Evolutionary conservation across 139 green algal genomes (phyloP).

Genomic region (Chlamydomonas eustigma): DNA sequence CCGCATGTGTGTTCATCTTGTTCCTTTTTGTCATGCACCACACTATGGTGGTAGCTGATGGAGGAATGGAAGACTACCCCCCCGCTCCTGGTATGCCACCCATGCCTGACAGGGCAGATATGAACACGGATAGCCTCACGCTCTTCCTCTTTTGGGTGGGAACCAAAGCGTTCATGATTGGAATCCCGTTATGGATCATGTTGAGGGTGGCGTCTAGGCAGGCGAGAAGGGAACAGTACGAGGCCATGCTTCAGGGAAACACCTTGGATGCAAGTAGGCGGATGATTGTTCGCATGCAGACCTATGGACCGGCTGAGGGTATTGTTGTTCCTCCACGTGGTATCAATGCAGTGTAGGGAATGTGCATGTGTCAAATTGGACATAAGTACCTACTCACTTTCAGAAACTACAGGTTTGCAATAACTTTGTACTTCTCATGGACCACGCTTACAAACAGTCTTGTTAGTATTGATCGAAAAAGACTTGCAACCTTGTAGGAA

Average conservation of each 20-base stretch:
- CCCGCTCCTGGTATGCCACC: not conserved
- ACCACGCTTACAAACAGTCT: no score
- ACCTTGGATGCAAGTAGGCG: not conserved
- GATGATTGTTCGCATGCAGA: slow-evolving; percentile 23
- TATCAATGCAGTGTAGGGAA: not conserved
- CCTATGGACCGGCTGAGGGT: not conserved
- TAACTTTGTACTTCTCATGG: no score
- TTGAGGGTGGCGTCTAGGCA: slow-evolving; percentile 21
- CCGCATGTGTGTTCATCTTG: slow-evolving; percentile 14
- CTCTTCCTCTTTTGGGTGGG: slow-evolving; percentile 39
- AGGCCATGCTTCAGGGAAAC: slow-evolving; percentile 30
- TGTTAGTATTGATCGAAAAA: no score
- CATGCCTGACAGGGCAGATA: not conserved
- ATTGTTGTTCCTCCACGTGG: not conserved
- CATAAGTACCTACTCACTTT: no score
- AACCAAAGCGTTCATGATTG: slow-evolving; percentile 42
- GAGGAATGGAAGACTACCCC: not conserved
- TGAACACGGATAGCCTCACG: not conserved
- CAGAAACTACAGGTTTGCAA: no score
- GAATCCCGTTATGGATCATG: slow-evolving; percentile 32
- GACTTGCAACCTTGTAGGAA: no score
- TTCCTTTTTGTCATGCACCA: slow-evolving; percentile 37
- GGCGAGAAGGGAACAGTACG: slow-evolving; percentile 32
- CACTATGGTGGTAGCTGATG: slow-evolving; percentile 26
- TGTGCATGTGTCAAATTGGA: no score